Evolutionary conservation across 495 filamentous ascomycete genomes (phyloP).

Genomic region (Gamarada debralockiae): DNA sequence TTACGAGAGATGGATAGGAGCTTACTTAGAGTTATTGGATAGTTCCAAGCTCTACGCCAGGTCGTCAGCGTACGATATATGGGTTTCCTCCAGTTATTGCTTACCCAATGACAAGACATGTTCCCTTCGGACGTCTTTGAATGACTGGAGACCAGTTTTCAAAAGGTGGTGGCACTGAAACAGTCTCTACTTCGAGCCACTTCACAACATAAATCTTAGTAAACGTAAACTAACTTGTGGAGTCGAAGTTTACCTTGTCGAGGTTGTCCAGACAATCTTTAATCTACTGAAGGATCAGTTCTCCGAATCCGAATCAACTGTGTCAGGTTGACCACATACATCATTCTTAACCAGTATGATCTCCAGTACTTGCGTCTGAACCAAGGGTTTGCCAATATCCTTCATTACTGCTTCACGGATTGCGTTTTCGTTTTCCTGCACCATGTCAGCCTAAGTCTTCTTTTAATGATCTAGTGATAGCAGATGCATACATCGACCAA

Average conservation of each 20-base stretch:
- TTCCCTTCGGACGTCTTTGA: background rate
- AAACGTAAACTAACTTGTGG: too few relatives aligned
- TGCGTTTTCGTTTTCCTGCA: constrained; percentile 1
- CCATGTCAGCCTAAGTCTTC: background rate
- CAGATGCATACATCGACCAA: background rate
- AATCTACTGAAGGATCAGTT: background rate
- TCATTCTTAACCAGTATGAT: background rate
- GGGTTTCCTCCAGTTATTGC: background rate
- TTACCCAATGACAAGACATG: background rate
- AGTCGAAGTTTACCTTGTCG: background rate
- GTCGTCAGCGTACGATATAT: background rate
- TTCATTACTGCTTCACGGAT: background rate
- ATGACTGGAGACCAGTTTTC: background rate
- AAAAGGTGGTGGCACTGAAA: background rate
- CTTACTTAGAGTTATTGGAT: background rate
- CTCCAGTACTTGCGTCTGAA: background rate
- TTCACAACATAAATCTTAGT: too few relatives aligned
- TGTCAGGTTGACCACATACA: background rate
- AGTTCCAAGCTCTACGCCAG: background rate
- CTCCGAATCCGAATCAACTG: background rate
- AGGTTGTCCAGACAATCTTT: background rate
- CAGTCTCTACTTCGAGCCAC: background rate
- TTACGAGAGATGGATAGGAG: background rate
- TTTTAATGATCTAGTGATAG: background rate
- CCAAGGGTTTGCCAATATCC: background rate